Percentiles rank a stretch among this genome's conserved stretches.
These are phyloP conservation scores for Austroboletus festivus DNA, from an alignment of 768 basidiomycete genomes.

Conservation along the genomic window DNA sequence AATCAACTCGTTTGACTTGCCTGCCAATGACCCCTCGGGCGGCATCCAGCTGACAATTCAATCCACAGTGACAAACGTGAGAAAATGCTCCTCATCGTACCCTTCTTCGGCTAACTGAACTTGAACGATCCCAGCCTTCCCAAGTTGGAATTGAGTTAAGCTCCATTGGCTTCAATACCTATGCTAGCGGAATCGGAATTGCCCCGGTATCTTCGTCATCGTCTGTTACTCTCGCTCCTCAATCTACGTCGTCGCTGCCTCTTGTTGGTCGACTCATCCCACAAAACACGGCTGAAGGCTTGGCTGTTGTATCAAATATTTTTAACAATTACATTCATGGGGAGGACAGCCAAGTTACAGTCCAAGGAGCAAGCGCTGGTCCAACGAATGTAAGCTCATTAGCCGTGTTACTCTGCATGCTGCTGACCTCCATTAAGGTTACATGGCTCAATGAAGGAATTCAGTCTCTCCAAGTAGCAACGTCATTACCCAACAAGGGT, in stretches of 20 bases:
- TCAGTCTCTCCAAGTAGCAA: constrained; percentile 54
- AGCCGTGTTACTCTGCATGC: not conserved
- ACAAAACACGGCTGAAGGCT: constrained; percentile 49
- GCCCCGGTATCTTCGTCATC: constrained; percentile 53
- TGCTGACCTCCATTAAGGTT: constrained; percentile 38
- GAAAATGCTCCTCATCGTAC: constrained; percentile 13
- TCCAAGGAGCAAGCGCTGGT: constrained; percentile 58
- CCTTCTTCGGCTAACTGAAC: constrained; percentile 5
- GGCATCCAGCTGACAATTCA: constrained; percentile 67
- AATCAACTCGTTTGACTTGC: constrained; percentile 68
- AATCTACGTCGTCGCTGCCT: constrained; percentile 47
- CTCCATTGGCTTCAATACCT: constrained; percentile 60
- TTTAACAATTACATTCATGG: constrained; percentile 76
- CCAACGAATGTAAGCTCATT: constrained; percentile 46
- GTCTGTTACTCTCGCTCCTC: constrained; percentile 53
- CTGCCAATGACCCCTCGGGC: constrained; percentile 65
- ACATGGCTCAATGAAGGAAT: constrained; percentile 74
- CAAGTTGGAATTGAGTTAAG: constrained; percentile 69
- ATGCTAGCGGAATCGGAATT: constrained; percentile 49
- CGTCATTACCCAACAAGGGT: constrained; percentile 63
- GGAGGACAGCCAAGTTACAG: constrained; percentile 53
- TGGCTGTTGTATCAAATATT: constrained; percentile 56
- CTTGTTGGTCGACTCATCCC: constrained; percentile 64
- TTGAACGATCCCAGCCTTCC: constrained; percentile 48
- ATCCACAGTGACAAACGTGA: constrained; percentile 56